These are phyloP conservation scores for Candolleomyces eurysporus DNA, from an alignment of 768 basidiomycete species.

Conservation along the genomic window DNA sequence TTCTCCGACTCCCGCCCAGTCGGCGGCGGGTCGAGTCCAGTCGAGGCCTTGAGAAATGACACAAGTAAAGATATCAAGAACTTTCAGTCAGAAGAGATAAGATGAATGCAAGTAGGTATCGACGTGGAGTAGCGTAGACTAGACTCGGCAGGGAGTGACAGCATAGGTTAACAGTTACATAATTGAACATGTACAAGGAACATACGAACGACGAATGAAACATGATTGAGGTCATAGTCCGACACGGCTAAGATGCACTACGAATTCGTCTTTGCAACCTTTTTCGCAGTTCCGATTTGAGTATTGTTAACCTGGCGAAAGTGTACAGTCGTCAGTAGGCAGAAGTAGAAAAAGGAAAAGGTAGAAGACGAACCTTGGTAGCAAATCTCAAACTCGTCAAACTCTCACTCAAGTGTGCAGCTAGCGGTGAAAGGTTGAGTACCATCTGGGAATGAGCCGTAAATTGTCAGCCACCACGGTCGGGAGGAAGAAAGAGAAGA, in stretches of 20 bases:
- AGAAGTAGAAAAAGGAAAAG: not conserved
- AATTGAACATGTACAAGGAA: too few species aligned
- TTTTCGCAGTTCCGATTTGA: conserved; percentile 82
- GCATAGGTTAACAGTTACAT: too few species aligned
- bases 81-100: too few species aligned
- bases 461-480: not conserved
- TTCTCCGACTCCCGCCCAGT: too few species aligned
- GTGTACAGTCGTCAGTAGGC: too few species aligned
- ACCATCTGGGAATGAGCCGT: conserved; percentile 63
- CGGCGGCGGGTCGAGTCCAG: too few species aligned
- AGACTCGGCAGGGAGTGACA: too few species aligned
- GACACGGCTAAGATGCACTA: not conserved
- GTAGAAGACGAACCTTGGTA: conserved; percentile 66
- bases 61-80: too few species aligned
- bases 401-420: conserved; percentile 81
- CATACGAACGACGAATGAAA: not conserved
- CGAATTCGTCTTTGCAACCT: conserved; percentile 24
- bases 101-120: too few species aligned
- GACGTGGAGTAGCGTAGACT: too few species aligned
- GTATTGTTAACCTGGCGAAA: conserved; percentile 81
- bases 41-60: too few species aligned
- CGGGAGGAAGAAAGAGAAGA: not conserved
- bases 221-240: not conserved
- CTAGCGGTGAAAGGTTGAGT: conserved; percentile 86
- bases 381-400: conserved; percentile 89